Percentiles rank a stretch among this genome's conserved stretches.
Evolutionary conservation across 139 green algal species (phyloP).

Genomic region (Chlamydomonas eustigma): DNA sequence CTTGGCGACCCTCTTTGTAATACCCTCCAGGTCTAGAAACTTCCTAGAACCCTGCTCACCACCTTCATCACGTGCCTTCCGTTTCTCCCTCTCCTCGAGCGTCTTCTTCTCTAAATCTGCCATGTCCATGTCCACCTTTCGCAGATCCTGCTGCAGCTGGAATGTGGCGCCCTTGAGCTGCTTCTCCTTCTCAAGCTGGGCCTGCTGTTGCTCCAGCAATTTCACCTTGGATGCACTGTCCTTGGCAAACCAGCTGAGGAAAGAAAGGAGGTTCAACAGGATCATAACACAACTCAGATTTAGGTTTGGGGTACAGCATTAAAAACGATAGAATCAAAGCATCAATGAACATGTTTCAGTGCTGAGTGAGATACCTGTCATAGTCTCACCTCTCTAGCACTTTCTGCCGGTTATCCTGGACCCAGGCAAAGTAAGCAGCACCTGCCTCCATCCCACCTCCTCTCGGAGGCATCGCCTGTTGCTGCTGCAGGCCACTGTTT

Average conservation of each 20-base stretch:
- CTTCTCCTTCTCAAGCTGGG: constrained; percentile 8
- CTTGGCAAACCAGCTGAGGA: not conserved
- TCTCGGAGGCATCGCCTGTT: not conserved
- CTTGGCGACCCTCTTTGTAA: not conserved
- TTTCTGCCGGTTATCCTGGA: constrained; percentile 13
- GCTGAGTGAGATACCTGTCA: not conserved
- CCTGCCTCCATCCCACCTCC: not conserved
- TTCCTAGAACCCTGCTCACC: not conserved
- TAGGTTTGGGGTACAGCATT: too few relatives aligned
- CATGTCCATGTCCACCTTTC: not conserved
- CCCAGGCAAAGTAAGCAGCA: constrained; percentile 11
- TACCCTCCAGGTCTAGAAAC: not conserved
- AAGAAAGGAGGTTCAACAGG: too few relatives aligned
- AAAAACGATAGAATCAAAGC: too few relatives aligned
- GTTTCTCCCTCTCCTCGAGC: not conserved
- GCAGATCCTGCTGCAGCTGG: not conserved
- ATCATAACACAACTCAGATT: too few relatives aligned
- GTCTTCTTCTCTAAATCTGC: not conserved
- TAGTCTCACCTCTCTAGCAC: constrained; percentile 17
- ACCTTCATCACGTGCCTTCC: not conserved
- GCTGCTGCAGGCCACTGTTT: not conserved
- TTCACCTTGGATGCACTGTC: constrained; percentile 5
- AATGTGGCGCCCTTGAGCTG: constrained; percentile 3
- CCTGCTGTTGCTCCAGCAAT: constrained; percentile 17
- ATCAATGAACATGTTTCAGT: not conserved